These are phyloP conservation scores for Tricholoma flavovirens DNA, from an alignment of 768 basidiomycete genomes.

Conservation along the genomic window DNA sequence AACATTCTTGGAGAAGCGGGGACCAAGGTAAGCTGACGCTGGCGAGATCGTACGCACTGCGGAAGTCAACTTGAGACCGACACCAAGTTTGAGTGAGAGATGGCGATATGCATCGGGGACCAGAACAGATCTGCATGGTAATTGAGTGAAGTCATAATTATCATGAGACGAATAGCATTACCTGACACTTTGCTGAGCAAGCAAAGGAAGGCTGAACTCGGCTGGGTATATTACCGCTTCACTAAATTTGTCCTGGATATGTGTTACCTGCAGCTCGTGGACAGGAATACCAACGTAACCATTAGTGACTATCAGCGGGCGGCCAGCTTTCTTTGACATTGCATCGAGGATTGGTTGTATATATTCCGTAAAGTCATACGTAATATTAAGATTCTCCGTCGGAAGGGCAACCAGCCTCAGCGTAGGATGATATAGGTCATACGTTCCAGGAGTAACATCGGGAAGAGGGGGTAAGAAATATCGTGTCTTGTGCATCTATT, in stretches of 20 bases:
- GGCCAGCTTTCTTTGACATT: slow-evolving; percentile 33
- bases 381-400: slow-evolving; percentile 36
- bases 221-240: slow-evolving; percentile 38
- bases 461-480: slow-evolving; percentile 45
- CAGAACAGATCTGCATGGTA: slow-evolving; percentile 40
- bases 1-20: slow-evolving; percentile 48
- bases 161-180: slow-evolving; percentile 13
- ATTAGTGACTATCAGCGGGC: slow-evolving; percentile 26
- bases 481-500: slow-evolving; percentile 56
- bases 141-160: background rate
- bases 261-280: slow-evolving; percentile 48
- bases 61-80: slow-evolving; percentile 53
- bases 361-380: slow-evolving; percentile 45
- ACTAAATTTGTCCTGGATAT: slow-evolving; percentile 45
- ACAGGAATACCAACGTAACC: slow-evolving; percentile 42
- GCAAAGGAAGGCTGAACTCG: slow-evolving; percentile 35
- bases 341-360: slow-evolving; percentile 34
- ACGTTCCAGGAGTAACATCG: slow-evolving; percentile 38
- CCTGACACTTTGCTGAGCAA: slow-evolving; percentile 53
- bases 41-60: slow-evolving; percentile 58
- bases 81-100: slow-evolving; percentile 48
- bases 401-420: slow-evolving; percentile 45
- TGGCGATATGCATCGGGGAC: slow-evolving; percentile 40
- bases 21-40: slow-evolving; percentile 49
- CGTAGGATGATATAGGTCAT: slow-evolving; percentile 44